Base-by-base conservation (phyloP, 176 grass and related monocot genomes). In the Calamus simplicifolius region DNA sequence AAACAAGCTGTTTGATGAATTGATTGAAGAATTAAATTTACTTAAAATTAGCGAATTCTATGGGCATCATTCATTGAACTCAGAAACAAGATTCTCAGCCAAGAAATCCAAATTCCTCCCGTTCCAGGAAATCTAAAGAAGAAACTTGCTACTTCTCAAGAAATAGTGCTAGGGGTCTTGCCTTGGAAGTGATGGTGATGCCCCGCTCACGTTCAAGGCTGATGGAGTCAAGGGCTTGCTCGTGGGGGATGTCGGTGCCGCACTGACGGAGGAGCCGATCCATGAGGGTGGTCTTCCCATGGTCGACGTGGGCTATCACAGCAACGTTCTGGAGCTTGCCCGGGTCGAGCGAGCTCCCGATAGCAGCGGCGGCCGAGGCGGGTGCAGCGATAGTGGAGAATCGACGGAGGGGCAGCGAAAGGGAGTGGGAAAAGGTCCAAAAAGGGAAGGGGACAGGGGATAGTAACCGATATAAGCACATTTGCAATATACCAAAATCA, bases 111-210 rank as follows among this genome's bases (percentile, higher is more conserved):
- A 10, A 7, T 43, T 43, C 35, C 8, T 43, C 35, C 2, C 12
- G 35, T 43, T 43, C 35, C 12, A 12, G 10, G 35, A 43, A 43
- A 43, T 12, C 35, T 12, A 13, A 43, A 43, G 35, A 43, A 43
- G 12, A 3, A 43, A 43, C 21, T 23, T 1, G 21, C 21, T 23
- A 23, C 21, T 23, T 23, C 21, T 23, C 35, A 13, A 43, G 35
- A 43, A 43, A 1, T 43, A 43, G 35, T 43, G 35, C 35, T 43
- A 3, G 35, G 8, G 10, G 10, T 12, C 8, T 60, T 56, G 91
- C 93, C 93, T 98, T 98, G 48, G 93, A 98, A 70, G 93, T 75
- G 29, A 98, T 98, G 25, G 93, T 98, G 71, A 98, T 98, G 23
- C 93, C 93, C 28, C 93, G 87, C 55, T 98, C 93, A 18, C 93